A percentile compares a stretch with the other conserved stretches of the same genome.
These are phyloP conservation scores for Babesia gibsoni DNA, from an alignment of 169 alveolate species.

Conservation along the genomic window DNA sequence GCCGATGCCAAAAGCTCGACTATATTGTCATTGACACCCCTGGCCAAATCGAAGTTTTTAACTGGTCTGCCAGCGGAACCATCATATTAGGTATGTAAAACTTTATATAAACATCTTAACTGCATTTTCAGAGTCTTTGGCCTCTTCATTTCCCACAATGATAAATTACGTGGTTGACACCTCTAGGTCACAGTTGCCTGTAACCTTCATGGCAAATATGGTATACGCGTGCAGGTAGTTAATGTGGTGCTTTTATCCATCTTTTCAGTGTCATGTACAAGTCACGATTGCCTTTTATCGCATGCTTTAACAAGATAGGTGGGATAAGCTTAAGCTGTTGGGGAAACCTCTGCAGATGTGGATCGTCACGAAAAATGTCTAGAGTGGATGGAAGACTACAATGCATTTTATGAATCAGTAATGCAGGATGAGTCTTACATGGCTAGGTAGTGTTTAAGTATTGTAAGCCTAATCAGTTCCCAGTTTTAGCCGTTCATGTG, in stretches of 20 bases:
- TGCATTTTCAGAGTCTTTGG: conserved; percentile 82
- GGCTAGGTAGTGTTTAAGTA: conserved; percentile 43
- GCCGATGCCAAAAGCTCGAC: conserved; percentile 82
- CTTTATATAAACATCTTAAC: not conserved
- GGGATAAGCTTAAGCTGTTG: conserved; percentile 12
- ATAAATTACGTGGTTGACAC: conserved; percentile 91
- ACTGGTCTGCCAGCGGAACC: conserved; percentile 98
- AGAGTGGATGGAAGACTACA: conserved; percentile 91
- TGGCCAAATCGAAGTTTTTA: conserved; percentile 98
- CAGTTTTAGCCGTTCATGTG: conserved; percentile 86
- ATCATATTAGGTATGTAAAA: conserved; percentile 78
- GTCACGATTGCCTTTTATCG: conserved; percentile 89
- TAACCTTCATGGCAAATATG: conserved; percentile 97
- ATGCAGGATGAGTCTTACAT: conserved; percentile 85
- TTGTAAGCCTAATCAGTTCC: not conserved
- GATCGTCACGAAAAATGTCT: conserved; percentile 75
- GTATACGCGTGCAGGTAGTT: conserved; percentile 89
- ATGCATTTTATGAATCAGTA: conserved; percentile 82
- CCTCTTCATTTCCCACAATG: conserved; percentile 91
- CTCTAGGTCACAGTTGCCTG: conserved; percentile 92
- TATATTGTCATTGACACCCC: conserved; percentile 96
- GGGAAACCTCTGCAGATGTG: conserved; percentile 23
- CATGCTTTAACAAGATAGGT: conserved; percentile 93
- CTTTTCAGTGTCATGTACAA: conserved; percentile 89
- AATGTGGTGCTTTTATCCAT: too few relatives aligned